Evolutionary conservation across 2,329 filamentous ascomycete genomes (phyloP), one percentile per base, ranked within the genome.

Genomic region (Botryotinia globosa): DNA sequence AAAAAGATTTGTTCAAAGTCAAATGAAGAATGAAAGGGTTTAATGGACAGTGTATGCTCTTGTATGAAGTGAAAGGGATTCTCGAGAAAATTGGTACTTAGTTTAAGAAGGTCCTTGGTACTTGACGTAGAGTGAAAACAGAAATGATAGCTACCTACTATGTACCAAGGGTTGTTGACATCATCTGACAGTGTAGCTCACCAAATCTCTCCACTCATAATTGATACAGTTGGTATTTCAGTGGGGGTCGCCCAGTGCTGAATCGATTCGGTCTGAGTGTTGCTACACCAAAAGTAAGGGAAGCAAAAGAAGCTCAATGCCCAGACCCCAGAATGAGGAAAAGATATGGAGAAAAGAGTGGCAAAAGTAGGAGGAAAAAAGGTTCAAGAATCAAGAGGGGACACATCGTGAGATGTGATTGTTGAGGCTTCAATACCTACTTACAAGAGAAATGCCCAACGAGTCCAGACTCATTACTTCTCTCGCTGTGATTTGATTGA

Each of bases 121-220:
- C 56, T 61, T 62, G 56, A 59, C 45, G 44, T 69, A 25, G 44
- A 51, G 44, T 48, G 44, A 51, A 51, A 51, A 37, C 29, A 48
- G 62, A 73, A n/a, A 37, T 63, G 39, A 37, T 51, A 70, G 54
- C 56, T 70, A 48, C 54, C 29, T 62, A 12, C 45, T 34, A 62
- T 67, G 48, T 70, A 62, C 39, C 56, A 48, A 63, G 56, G 56
- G 29, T 62, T 44, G 54, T 66, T 72, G 69, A 72, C 69, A 72
- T 72, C 69, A 72, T 72, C 48, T 71, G 45, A 66, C 69, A 58
- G 48, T 69, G 29, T 51, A 59, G 66, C 51, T 45, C 37, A 29
- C 66, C n/a, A 51, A 48, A 32, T 56, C 68, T 70, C 68, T 51
- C 68, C 68, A 63, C 42, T 64, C 54, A 54, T 37, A 63, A 69